A percentile compares a stretch with the other conserved stretches of the same genome.
Conservation (phyloP, 2,329 filamentous ascomycete species). For the Rhinocladiella mackenziei region DNA sequence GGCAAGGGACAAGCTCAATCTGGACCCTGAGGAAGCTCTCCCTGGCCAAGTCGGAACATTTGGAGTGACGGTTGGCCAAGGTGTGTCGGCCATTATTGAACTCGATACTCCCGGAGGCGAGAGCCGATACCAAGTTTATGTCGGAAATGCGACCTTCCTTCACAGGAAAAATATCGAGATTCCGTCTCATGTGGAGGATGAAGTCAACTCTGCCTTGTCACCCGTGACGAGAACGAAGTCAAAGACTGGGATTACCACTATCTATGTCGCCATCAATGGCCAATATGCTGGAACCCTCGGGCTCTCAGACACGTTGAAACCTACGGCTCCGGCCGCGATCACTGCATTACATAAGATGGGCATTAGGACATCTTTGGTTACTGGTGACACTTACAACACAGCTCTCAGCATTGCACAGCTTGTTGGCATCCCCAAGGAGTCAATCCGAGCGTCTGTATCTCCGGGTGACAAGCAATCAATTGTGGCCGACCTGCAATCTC, state of each 20-base stretch:
- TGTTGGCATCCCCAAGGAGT: conserved; percentile 71
- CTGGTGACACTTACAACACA: conserved; percentile 82
- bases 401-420: conserved; percentile 76
- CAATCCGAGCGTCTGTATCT: conserved; percentile 82
- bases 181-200: conserved; percentile 40
- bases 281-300: conserved; percentile 76
- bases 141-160: conserved; percentile 79
- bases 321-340: conserved; percentile 75
- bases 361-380: conserved; percentile 85
- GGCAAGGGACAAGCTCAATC: conserved; percentile 70
- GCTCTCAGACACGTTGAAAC: conserved; percentile 87
- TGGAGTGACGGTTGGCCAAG: conserved; percentile 74
- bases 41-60: conserved; percentile 86
- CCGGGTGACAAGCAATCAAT: conserved; percentile 89
- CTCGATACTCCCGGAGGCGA: conserved; percentile 63
- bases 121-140: conserved; percentile 68
- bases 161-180: conserved; percentile 61
- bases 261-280: conserved; percentile 83
- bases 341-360: conserved; percentile 78
- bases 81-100: conserved; percentile 69
- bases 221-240: conserved; percentile 29
- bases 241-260: conserved; percentile 73
- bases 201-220: conserved; percentile 29
- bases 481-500: conserved; percentile 68
- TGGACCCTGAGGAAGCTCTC: conserved; percentile 68